A percentile compares a stretch with the other conserved stretches of the same genome.
Conservation (phyloP, 2,329 filamentous ascomycete genomes). For the Fusarium incarnatum region DNA sequence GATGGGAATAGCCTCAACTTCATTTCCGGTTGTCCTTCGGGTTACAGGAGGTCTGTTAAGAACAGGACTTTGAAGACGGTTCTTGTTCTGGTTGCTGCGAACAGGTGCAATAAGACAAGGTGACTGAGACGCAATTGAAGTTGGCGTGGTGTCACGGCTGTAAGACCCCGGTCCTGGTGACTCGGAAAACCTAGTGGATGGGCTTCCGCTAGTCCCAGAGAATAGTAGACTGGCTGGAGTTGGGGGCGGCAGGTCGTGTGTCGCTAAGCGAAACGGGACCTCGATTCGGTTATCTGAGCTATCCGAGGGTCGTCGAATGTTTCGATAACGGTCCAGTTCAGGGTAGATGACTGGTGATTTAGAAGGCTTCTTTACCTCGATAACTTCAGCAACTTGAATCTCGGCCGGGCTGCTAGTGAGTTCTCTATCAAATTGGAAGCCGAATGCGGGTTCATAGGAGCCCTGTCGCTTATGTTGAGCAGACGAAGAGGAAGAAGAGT, state of each 20-base stretch:
- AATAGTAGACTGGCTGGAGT: constrained; percentile 68
- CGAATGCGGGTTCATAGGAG: constrained; percentile 51
- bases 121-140: constrained; percentile 81
- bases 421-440: constrained; percentile 55
- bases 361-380: constrained; percentile 55
- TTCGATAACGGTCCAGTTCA: constrained; percentile 71
- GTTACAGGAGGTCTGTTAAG: constrained; percentile 70
- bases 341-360: constrained; percentile 65
- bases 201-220: constrained; percentile 74
- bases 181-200: constrained; percentile 80
- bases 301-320: constrained; percentile 55
- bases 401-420: constrained; percentile 59
- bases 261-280: constrained; percentile 67
- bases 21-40: constrained; percentile 67
- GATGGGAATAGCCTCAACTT: constrained; percentile 57
- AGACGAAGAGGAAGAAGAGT: constrained; percentile 60
- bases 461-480: constrained; percentile 55
- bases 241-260: constrained; percentile 74
- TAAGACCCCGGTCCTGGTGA: constrained; percentile 77
- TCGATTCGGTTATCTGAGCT: constrained; percentile 56
- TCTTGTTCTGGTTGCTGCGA: constrained; percentile 59
- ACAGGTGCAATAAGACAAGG: constrained; percentile 68
- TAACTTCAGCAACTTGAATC: constrained; percentile 55
- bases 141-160: constrained; percentile 82
- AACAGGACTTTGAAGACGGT: constrained; percentile 66